Evolutionary conservation across 2,329 filamentous ascomycete genomes (phyloP).

Genomic region (Fusarium sp.): DNA sequence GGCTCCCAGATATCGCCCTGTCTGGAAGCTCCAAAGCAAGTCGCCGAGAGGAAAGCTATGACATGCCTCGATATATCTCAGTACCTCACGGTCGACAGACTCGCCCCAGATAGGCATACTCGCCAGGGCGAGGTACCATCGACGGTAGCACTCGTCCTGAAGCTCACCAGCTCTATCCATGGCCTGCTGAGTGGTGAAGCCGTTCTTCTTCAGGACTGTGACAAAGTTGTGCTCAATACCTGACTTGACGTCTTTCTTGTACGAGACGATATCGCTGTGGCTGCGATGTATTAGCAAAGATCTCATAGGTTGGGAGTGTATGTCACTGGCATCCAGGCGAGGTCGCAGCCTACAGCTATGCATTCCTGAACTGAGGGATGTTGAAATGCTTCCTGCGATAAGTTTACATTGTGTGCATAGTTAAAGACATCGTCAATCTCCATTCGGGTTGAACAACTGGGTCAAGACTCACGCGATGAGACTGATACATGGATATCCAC

Average conservation of each 20-base stretch:
- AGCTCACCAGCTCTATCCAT: not conserved
- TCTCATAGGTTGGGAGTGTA: fast-evolving
- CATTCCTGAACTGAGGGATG: not conserved
- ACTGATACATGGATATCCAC: not conserved
- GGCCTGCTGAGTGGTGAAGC: not conserved
- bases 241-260: not conserved
- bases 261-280: not conserved
- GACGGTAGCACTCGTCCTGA: not conserved
- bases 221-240: not conserved
- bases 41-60: not conserved
- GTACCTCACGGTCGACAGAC: not conserved
- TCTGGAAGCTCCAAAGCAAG: not conserved
- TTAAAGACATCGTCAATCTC: not conserved
- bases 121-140: not conserved
- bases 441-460: fast-evolving
- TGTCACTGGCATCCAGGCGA: not conserved
- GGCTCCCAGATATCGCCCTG: not conserved
- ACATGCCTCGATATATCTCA: not conserved
- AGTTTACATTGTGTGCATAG: not conserved
- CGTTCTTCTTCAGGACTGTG: not conserved
- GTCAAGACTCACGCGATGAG: not conserved
- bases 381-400: not conserved
- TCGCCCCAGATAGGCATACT: not conserved
- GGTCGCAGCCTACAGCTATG: not conserved
- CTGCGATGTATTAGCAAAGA: not conserved